phyloP scores from a whole-genome alignment of 345 rosid genomes.

The Eucalyptus tenuipes region DNA sequence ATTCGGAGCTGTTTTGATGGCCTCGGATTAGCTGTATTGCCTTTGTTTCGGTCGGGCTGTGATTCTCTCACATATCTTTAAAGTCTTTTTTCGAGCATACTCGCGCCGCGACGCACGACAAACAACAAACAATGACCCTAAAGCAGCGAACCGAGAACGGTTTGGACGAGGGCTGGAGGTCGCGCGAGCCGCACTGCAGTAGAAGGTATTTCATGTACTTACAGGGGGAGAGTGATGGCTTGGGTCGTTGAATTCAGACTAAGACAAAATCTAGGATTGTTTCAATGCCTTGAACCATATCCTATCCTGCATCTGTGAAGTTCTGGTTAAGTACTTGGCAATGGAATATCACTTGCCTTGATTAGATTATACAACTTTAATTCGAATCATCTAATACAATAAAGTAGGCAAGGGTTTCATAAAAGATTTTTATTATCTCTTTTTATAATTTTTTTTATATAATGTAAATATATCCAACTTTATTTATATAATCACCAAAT shows the following conservation, averaged over 20 bases:
- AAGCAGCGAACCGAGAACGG: too few species aligned
- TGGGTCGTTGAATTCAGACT: background rate
- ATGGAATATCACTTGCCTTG: accelerated
- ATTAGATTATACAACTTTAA: background rate
- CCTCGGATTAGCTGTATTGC: background rate
- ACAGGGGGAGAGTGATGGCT: background rate
- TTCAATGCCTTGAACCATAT: background rate
- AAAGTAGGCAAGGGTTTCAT: too few species aligned
- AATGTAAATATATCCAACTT: accelerated
- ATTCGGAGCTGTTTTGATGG: background rate
- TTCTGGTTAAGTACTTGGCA: accelerated
- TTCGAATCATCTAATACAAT: too few species aligned
- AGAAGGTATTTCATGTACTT: background rate
- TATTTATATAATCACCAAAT: too few species aligned
- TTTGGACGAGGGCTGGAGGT: too few species aligned
- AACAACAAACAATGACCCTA: too few species aligned
- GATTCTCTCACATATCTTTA: background rate
- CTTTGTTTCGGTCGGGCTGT: background rate
- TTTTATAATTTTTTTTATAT: too few species aligned
- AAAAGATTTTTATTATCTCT: too few species aligned
- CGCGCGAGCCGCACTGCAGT: accelerated
- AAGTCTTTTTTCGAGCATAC: too few species aligned
- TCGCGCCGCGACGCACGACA: accelerated
- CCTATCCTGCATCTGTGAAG: background rate
- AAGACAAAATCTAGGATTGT: background rate